phyloP scores from a whole-genome alignment of 305 asterid species.

The Solanum chacoense region DNA sequence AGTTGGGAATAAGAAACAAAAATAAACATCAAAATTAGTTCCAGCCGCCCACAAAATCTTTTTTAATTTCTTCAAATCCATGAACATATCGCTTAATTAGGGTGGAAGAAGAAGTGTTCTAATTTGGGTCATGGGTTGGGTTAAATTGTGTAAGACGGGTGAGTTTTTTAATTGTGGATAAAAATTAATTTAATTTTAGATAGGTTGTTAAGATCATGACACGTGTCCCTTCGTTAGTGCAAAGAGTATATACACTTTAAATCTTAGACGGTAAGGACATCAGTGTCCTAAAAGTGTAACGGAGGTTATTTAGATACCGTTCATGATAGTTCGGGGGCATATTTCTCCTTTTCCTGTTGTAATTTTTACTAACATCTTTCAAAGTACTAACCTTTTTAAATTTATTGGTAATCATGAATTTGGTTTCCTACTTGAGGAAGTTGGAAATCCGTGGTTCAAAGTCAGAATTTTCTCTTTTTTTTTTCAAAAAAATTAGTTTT shows the following conservation, averaged over 20 bases:
- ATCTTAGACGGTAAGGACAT: background rate
- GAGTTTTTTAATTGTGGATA: background rate
- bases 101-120: background rate
- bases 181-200: background rate
- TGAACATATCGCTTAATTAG: background rate
- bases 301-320: background rate
- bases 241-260: background rate
- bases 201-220: background rate
- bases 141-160: background rate
- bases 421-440: background rate
- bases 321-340: background rate
- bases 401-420: background rate
- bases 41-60: background rate
- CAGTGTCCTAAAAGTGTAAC: background rate
- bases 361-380: background rate
- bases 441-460: background rate
- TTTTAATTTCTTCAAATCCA: background rate
- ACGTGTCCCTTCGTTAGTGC: background rate
- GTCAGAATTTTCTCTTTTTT: background rate
- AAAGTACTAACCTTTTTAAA: background rate
- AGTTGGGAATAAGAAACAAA: background rate
- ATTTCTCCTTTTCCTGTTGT: background rate
- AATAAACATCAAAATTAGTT: background rate
- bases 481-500: background rate
- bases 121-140: background rate